Percentiles rank a stretch among this genome's conserved stretches.
phyloP scores from a whole-genome alignment of 2,329 filamentous ascomycete genomes.

The Xylaria sp. region DNA sequence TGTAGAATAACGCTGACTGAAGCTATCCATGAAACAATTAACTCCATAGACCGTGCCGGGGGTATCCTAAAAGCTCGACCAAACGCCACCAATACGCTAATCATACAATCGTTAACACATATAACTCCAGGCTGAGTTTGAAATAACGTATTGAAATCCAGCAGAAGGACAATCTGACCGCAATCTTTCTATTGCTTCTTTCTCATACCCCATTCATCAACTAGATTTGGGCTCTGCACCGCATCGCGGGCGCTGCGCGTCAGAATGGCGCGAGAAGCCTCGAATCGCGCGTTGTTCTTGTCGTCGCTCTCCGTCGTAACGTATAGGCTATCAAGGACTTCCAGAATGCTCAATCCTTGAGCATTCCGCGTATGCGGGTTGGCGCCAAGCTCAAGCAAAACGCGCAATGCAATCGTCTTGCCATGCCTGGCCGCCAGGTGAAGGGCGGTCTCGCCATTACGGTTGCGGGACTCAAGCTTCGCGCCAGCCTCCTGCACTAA shows the following conservation, averaged over 20 bases:
- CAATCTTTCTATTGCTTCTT: not conserved
- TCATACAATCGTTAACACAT: constrained; percentile 28
- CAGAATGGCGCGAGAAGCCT: constrained; percentile 59
- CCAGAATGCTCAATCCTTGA: constrained; percentile 57
- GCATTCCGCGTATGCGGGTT: constrained; percentile 60
- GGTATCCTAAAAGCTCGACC: constrained; percentile 32
- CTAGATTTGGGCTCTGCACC: constrained; percentile 54
- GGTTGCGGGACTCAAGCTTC: constrained; percentile 61
- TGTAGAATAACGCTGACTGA: not conserved
- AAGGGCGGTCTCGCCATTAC: constrained; percentile 64
- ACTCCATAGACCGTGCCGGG: constrained; percentile 27
- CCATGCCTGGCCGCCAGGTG: constrained; percentile 64
- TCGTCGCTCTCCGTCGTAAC: constrained; percentile 47
- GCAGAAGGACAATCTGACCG: not conserved
- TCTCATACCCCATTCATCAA: constrained; percentile 54
- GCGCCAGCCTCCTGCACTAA: constrained; percentile 56
- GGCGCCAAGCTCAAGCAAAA: constrained; percentile 58
- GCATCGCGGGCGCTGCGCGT: constrained; percentile 50
- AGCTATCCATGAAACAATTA: constrained; percentile 2
- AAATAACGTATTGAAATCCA: constrained; percentile 6
- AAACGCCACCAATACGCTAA: constrained; percentile 23
- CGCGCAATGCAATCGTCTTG: constrained; percentile 61
- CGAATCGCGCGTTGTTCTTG: constrained; percentile 54
- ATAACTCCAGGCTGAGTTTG: not conserved
- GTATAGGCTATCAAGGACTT: constrained; percentile 57